Evolutionary conservation across 805 yeast species (phyloP), one percentile per base, ranked within the genome.

Genomic region (Candida patagonica): DNA sequence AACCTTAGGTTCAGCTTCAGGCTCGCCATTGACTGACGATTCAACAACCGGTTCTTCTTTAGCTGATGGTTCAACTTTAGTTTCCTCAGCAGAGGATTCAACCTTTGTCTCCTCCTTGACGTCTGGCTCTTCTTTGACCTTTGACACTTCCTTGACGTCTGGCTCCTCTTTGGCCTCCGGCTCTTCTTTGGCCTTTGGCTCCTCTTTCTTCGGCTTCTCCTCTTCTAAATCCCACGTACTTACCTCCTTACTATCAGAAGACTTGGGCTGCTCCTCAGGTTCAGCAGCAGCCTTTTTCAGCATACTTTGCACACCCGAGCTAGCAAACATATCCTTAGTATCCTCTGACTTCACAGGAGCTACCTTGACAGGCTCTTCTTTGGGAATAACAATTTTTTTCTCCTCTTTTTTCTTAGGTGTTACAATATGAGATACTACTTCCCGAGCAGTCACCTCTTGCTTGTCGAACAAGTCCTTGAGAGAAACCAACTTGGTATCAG

Each of bases 381-480:
- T 40, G 15, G 40, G 31, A 6, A 15, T 12, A 5, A 4, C n/a
- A 4, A 4, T 3, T 21, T 32, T 30, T 37, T 10, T 26, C 29
- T 5, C 15, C 6, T 6, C 13, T 26, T n/a, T 17, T 5, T 8
- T 21, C 27, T 7, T 31, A 25, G 13, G 9, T 16, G 13, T 29
- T 6, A 10, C 35, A 25, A 13, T 37, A 37, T 9, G 32, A 27
- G 9, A 30, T 30, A 12, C 38, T 2, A 10, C 25, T 12, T 20
- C 35, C 30, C 20, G 30, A 26, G 34, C 25, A 9, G 21, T 10
- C 12, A 85, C 76, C 26, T 68, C 73, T 3, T 73, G 57, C 17
- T 94, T 94, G n/a, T 87, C 89, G 57, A 73, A 89, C 13, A 88
- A 50, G 8, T 82, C 74, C 56, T 73, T 80, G 80, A 94, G 73